phyloP scores from a whole-genome alignment of 129 eudicot genomes.

The Calendula officinalis region DNA sequence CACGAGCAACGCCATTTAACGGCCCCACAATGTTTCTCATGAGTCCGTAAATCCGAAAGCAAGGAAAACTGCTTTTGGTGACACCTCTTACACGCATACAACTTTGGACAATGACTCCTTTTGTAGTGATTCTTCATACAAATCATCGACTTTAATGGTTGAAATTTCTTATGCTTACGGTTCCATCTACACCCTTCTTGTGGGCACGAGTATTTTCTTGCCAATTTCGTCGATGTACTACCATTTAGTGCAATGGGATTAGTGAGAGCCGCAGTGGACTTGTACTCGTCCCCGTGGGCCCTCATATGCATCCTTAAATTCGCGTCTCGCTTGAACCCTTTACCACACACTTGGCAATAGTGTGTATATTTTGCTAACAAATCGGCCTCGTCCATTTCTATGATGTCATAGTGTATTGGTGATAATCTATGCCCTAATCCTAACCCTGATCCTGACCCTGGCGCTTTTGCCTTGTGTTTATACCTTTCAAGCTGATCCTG shows the following conservation, averaged over 20 bases:
- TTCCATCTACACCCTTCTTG: conserved; percentile 92
- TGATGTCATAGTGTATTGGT: conserved; percentile 40
- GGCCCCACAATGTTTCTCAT: conserved; percentile 96
- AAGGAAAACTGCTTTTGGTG: conserved; percentile 72
- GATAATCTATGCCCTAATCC: conserved; percentile 14
- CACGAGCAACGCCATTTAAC: conserved; percentile 86
- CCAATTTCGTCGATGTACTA: neutral
- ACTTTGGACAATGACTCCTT: conserved; percentile 94
- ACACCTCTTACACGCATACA: conserved; percentile 80
- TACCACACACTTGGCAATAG: conserved; percentile 81
- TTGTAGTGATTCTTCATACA: conserved; percentile 95
- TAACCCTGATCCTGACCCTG: neutral
- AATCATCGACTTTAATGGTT: conserved; percentile 82
- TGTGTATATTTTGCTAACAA: conserved; percentile 79
- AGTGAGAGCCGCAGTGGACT: conserved; percentile 61
- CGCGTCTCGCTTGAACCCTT: conserved; percentile 95
- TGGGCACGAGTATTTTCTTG: conserved; percentile 80
- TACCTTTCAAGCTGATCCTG: neutral
- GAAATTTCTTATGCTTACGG: conserved; percentile 66
- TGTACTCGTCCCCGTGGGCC: conserved; percentile 95
- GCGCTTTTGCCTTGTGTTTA: neutral
- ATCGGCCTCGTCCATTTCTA: conserved; percentile 67
- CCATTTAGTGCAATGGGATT: conserved; percentile 37
- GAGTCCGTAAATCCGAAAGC: conserved; percentile 78
- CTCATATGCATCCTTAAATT: conserved; percentile 97